These are phyloP conservation scores for Jackrogersella minutella DNA, from an alignment of 495 filamentous ascomycete genomes.

Conservation along the genomic window DNA sequence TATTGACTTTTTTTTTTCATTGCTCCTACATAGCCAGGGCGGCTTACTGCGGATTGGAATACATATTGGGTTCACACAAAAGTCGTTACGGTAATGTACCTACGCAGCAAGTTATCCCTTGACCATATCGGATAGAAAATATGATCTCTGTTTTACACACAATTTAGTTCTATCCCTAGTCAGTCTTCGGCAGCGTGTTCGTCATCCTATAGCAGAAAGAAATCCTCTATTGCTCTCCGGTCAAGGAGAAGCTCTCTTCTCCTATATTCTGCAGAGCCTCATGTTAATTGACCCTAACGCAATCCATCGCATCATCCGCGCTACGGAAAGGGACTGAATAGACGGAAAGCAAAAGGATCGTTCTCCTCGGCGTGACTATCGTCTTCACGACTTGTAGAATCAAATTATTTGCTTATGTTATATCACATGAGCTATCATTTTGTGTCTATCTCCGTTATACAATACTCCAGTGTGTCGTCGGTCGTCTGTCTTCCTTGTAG, in stretches of 20 bases:
- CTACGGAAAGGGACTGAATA: not conserved
- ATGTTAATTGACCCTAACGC: not conserved
- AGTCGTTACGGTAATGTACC: conserved; percentile 37
- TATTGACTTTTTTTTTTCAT: conserved; percentile 14
- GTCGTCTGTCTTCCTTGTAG: conserved; percentile 8
- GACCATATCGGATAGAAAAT: conserved; percentile 1
- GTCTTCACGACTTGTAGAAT: not conserved
- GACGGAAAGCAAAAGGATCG: not conserved
- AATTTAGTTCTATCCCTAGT: not conserved
- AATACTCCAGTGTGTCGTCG: not conserved
- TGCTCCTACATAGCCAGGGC: conserved; percentile 6
- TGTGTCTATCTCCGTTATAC: conserved; percentile 3
- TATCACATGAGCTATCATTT: conserved; percentile 32
- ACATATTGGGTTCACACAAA: conserved; percentile 17
- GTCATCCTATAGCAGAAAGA: not conserved
- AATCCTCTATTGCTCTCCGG: conserved; percentile 2
- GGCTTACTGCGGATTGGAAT: conserved; percentile 11
- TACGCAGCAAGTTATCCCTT: conserved; percentile 17
- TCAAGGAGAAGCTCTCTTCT: not conserved
- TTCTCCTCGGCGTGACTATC: not conserved
- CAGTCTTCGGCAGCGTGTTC: not conserved
- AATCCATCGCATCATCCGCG: not conserved
- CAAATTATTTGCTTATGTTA: conserved; percentile 32
- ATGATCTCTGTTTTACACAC: not conserved
- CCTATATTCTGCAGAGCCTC: not conserved